Conservation (phyloP, 371 early-diverging fungal genomes). For the Apophysomyces ossiformis region DNA sequence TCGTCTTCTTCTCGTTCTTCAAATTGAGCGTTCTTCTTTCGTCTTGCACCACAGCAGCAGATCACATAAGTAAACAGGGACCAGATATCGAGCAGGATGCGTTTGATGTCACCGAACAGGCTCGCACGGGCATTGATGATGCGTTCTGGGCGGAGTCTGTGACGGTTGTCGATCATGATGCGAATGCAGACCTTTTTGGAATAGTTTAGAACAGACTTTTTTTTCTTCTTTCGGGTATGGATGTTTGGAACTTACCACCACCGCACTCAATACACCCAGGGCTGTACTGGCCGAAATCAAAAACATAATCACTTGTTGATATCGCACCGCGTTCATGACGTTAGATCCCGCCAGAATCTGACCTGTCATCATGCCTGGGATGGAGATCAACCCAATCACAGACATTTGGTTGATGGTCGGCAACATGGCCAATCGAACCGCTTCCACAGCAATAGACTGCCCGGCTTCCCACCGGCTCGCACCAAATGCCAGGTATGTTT, state of each 20-base stretch:
- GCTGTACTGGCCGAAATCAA: slow-evolving; percentile 78
- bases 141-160: slow-evolving; percentile 66
- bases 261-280: slow-evolving; percentile 65
- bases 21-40: slow-evolving; percentile 21
- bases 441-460: slow-evolving; percentile 70
- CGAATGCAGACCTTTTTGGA: slow-evolving; percentile 49
- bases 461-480: slow-evolving; percentile 89
- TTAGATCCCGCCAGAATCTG: slow-evolving; percentile 86
- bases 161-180: slow-evolving; percentile 61
- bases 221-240: neutral
- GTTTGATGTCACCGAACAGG: slow-evolving; percentile 33
- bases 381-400: slow-evolving; percentile 86
- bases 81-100: neutral
- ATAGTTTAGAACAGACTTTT: neutral
- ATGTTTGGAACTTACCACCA: slow-evolving; percentile 48
- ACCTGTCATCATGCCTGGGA: slow-evolving; percentile 93
- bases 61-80: slow-evolving; percentile 4
- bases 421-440: slow-evolving; percentile 77
- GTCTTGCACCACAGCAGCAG: slow-evolving; percentile 14
- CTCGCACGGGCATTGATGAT: slow-evolving; percentile 38
- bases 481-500: slow-evolving; percentile 75
- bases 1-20: slow-evolving; percentile 7
- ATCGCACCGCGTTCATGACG: slow-evolving; percentile 78
- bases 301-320: slow-evolving; percentile 85
- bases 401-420: slow-evolving; percentile 87